Percentiles rank a stretch among this genome's conserved stretches.
Evolutionary conservation across 2,329 filamentous ascomycete species (phyloP).

Genomic region (Dendryphion nanum): DNA sequence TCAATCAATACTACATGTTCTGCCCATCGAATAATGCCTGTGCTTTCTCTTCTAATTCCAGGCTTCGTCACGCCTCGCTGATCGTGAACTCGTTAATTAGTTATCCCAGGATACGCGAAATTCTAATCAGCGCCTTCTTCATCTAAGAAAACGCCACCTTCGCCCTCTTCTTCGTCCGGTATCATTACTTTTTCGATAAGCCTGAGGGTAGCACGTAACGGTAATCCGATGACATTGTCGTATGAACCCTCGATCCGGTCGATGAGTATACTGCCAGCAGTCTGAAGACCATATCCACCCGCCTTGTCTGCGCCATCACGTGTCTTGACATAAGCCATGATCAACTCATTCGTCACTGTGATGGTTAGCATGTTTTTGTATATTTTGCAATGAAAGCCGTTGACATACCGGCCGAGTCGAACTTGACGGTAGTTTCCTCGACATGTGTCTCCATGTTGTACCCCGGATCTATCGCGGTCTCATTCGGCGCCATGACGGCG

Average conservation of each 20-base stretch:
- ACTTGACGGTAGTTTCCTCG: conserved; percentile 89
- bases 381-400: too few species aligned
- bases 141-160: too few species aligned
- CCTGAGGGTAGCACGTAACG: conserved; percentile 72
- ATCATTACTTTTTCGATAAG: conserved; percentile 87
- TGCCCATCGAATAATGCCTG: too few species aligned
- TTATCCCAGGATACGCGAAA: too few species aligned
- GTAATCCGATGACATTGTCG: conserved; percentile 93
- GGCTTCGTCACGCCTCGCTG: too few species aligned
- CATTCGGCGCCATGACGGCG: conserved; percentile 76
- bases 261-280: conserved; percentile 79
- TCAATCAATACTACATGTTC: too few species aligned
- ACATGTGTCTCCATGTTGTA: conserved; percentile 79
- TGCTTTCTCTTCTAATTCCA: too few species aligned
- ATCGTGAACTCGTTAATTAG: too few species aligned
- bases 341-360: conserved; percentile 72
- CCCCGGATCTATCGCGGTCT: conserved; percentile 77
- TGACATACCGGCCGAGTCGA: conserved; percentile 62
- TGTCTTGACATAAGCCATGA: conserved; percentile 76
- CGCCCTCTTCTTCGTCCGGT: conserved; percentile 53
- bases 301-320: conserved; percentile 95
- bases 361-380: too few species aligned
- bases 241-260: conserved; percentile 85
- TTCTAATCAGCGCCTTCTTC: too few species aligned
- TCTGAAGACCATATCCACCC: conserved; percentile 92